These are phyloP conservation scores for Flaveria linearis DNA, from an alignment of 129 eudicot genomes.

Conservation along the genomic window DNA sequence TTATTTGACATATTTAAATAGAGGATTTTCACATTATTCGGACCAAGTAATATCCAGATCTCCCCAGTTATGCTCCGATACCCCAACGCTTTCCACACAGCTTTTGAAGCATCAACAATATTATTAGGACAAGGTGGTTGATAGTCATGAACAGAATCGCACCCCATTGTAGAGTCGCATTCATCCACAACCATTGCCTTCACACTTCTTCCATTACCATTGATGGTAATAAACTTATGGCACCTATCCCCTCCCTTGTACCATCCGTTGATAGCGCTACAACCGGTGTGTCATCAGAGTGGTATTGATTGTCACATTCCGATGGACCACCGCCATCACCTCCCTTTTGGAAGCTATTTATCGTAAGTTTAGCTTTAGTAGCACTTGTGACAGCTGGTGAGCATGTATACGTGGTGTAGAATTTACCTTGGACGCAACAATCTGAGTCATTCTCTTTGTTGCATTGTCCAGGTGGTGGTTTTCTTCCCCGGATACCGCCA, in stretches of 20 bases:
- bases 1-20: background rate
- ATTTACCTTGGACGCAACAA: conserved; percentile 45
- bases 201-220: conserved; percentile 39
- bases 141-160: conserved; percentile 49
- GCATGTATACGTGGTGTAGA: conserved; percentile 48
- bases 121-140: conserved; percentile 52
- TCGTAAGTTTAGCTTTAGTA: conserved; percentile 46
- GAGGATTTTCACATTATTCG: background rate
- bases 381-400: conserved; percentile 42
- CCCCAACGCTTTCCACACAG: conserved; percentile 56
- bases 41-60: conserved; percentile 41
- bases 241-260: conserved; percentile 49
- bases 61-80: conserved; percentile 40
- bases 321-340: conserved; percentile 60
- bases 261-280: conserved; percentile 58
- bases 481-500: conserved; percentile 41
- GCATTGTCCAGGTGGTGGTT: conserved; percentile 49
- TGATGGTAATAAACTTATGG: conserved; percentile 38
- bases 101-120: conserved; percentile 50
- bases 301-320: conserved; percentile 48
- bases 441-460: conserved; percentile 40
- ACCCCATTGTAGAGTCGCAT: conserved; percentile 54
- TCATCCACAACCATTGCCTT: conserved; percentile 54
- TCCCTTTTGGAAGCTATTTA: conserved; percentile 50
- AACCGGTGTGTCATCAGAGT: conserved; percentile 42